A percentile compares a stretch with the other conserved stretches of the same genome.
Evolutionary conservation across 1,284 basidiomycete genomes (phyloP).

Genomic region (Termitomyces sp.): DNA sequence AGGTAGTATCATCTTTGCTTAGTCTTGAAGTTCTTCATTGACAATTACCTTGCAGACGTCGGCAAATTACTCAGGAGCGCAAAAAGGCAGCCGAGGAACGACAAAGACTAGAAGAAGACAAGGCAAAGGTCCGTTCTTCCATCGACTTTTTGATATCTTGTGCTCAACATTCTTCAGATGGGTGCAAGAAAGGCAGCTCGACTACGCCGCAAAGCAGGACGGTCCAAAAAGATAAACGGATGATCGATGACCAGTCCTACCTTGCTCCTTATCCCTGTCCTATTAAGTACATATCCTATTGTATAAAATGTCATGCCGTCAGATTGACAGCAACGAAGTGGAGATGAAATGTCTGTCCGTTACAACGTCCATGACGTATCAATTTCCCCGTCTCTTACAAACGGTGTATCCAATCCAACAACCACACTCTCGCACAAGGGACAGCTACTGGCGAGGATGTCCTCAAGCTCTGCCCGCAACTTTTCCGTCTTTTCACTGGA

Average conservation of each 20-base stretch:
- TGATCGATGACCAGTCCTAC: constrained; percentile 41
- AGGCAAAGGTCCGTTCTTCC: constrained; percentile 50
- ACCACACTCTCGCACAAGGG: constrained; percentile 89
- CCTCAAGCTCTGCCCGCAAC: constrained; percentile 78
- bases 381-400: constrained; percentile 76
- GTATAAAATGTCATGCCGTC: constrained; percentile 8
- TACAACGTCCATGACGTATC: constrained; percentile 81
- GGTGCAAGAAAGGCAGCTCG: constrained; percentile 71
- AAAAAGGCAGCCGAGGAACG: constrained; percentile 69
- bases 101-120: constrained; percentile 64
- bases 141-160: constrained; percentile 4
- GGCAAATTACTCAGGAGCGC: constrained; percentile 63
- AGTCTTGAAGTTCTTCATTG: constrained; percentile 1
- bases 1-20: constrained; percentile 36
- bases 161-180: constrained; percentile 46
- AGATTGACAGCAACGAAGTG: constrained; percentile 1
- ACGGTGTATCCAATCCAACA: constrained; percentile 80
- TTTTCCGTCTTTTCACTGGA: constrained; percentile 61
- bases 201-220: constrained; percentile 62
- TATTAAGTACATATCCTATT: constrained; percentile 6
- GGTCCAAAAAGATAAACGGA: constrained; percentile 74
- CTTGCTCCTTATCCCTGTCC: not conserved
- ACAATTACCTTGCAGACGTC: constrained; percentile 41
- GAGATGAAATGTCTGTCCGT: constrained; percentile 4
- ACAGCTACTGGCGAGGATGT: constrained; percentile 81